These are phyloP conservation scores for Lecanicillium sp. DNA, from an alignment of 2,329 filamentous ascomycete species.

Conservation along the genomic window DNA sequence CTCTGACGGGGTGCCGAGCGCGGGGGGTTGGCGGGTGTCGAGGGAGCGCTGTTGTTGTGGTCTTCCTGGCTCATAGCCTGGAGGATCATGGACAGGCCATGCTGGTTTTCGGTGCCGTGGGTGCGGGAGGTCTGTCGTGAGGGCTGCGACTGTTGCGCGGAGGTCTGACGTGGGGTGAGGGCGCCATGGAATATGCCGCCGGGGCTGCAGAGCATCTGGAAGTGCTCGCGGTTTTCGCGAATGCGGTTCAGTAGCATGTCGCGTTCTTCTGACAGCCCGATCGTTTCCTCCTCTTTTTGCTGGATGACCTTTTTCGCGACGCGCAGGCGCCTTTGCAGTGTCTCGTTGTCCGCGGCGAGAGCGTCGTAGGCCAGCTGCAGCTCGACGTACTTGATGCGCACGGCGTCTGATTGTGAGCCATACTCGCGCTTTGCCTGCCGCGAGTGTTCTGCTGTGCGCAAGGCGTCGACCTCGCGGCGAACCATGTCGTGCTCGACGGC, in stretches of 20 bases:
- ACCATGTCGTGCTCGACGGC: slow-evolving; percentile 89
- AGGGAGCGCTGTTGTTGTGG: slow-evolving; percentile 61
- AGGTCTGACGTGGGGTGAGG: slow-evolving; percentile 51
- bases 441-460: slow-evolving; percentile 67
- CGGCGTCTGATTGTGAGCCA: slow-evolving; percentile 45
- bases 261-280: slow-evolving; percentile 67
- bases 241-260: slow-evolving; percentile 75
- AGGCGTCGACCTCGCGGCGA: slow-evolving; percentile 78
- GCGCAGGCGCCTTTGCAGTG: slow-evolving; percentile 58
- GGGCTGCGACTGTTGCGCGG: slow-evolving; percentile 35
- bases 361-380: slow-evolving; percentile 62
- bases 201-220: slow-evolving; percentile 71
- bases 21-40: slow-evolving; percentile 54
- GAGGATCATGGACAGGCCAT: slow-evolving; percentile 72
- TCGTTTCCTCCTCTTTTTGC: slow-evolving; percentile 68
- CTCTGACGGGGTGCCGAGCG: slow-evolving; percentile 42
- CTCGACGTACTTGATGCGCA: slow-evolving; percentile 51
- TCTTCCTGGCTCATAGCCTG: slow-evolving; percentile 71
- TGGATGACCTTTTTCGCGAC: slow-evolving; percentile 74
- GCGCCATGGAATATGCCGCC: slow-evolving; percentile 60
- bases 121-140: slow-evolving; percentile 41
- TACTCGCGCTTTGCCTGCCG: slow-evolving; percentile 53
- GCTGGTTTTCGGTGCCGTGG: slow-evolving; percentile 45
- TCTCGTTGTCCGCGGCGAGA: slow-evolving; percentile 59
- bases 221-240: slow-evolving; percentile 81